Evolutionary conservation across 2,329 filamentous ascomycete species (phyloP), one percentile per base, ranked within the genome.

Genomic region (Sordariomycetes sp.): DNA sequence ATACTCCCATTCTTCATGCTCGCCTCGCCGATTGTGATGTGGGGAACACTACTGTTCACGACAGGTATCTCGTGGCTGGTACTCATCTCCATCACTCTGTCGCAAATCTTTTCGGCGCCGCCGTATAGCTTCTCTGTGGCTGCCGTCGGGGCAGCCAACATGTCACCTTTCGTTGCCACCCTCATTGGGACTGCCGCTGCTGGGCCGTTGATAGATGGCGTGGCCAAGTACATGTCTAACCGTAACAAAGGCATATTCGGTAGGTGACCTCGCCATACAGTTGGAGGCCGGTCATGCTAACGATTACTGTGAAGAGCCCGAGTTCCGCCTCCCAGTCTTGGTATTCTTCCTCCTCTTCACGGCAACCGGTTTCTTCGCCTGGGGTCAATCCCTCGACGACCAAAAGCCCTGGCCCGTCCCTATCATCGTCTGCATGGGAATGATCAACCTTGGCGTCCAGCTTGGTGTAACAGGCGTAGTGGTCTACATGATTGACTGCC

Each of bases 251-350:
- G 70, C 8, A 67, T 65, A 12, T 72, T 70, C 48, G 69, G 63
- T 63, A 36, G 28, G 61, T 53, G 34, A 3, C 28, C 8, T 3
- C 1, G 2, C 24, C 28, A 15, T 5, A 3, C 3, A 7, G 25
- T 39, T 22, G 3, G 3, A 24, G 22, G 45, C 10, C 24, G 22
- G 10, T 56, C n/a, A 15, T 17, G 17, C 45, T 56, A 56, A 39
- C 45, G 39, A 52, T 25, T 6, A 22, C 20, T 17, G 13, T 8
- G 2, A 59, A 64, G 64, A 72, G 58, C 69, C 69, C 4, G 69
- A 72, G 57, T 72, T 72, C 62, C 69, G 70, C 36, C 64, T 71
- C 5, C 69, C 69, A 3, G 64, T 72, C 59, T 68, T 71, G 65
- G 56, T 64, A 1, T 64, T 65, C 10, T 68, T 68, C 56, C 61